Conservation (phyloP, 495 filamentous ascomycete species). For the Endocarpon pusillum region DNA sequence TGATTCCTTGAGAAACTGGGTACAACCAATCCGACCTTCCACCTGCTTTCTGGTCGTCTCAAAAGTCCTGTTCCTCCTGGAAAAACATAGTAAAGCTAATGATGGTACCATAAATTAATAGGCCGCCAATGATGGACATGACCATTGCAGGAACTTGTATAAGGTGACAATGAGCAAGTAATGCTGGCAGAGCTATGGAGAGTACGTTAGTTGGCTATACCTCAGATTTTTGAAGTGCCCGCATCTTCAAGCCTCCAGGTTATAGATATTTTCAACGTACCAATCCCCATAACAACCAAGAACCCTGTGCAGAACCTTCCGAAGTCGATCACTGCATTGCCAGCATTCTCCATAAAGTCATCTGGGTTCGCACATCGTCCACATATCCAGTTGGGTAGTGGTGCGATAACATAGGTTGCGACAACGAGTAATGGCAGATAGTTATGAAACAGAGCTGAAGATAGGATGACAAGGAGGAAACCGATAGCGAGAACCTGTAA, state of each 20-base stretch:
- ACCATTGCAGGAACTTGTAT: conserved; percentile 77
- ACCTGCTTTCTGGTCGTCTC: conserved; percentile 3
- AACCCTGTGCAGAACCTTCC: conserved; percentile 91
- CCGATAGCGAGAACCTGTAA: conserved; percentile 81
- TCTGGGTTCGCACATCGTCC: conserved; percentile 75
- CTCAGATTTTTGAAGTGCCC: too few relatives aligned
- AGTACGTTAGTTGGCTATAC: conserved; percentile 12
- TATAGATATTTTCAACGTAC: conserved; percentile 36
- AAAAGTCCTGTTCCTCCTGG: conserved; percentile 85
- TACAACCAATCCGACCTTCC: too few relatives aligned
- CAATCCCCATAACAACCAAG: conserved; percentile 93
- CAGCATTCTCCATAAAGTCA: conserved; percentile 81
- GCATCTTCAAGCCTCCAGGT: not conserved
- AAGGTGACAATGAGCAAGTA: conserved; percentile 68
- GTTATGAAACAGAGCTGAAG: conserved; percentile 79
- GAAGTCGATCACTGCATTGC: conserved; percentile 71
- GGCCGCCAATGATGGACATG: conserved; percentile 84
- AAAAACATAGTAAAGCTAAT: conserved; percentile 98
- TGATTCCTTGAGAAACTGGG: too few relatives aligned
- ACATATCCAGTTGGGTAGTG: conserved; percentile 92
- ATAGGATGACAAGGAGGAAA: conserved; percentile 97
- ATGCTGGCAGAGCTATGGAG: conserved; percentile 61
- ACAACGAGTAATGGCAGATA: conserved; percentile 92
- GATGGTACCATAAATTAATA: conserved; percentile 94
- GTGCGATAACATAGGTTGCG: conserved; percentile 84